A percentile compares a stretch with the other conserved stretches of the same genome.
Evolutionary conservation across 345 rosid genomes (phyloP).

Genomic region (Corchorus capsularis): DNA sequence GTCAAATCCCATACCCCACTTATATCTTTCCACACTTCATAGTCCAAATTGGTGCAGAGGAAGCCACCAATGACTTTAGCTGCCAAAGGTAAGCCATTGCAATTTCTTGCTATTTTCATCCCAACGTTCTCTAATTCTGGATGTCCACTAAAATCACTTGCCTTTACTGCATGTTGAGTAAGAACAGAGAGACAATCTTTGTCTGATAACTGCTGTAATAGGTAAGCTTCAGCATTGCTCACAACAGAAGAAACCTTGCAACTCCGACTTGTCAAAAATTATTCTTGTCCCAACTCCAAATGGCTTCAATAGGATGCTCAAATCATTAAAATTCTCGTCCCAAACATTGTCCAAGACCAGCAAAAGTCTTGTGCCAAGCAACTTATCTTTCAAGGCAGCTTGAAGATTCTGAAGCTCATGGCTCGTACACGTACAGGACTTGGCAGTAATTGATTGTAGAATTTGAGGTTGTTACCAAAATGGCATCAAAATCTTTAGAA

Average conservation of each 20-base stretch:
- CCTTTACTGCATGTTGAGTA: constrained; percentile 12
- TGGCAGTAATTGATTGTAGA: neutral
- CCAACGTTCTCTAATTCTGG: constrained; percentile 1
- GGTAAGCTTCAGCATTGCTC: neutral
- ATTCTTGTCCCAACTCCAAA: constrained; percentile 32
- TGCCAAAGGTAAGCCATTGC: constrained; percentile 27
- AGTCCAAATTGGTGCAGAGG: neutral
- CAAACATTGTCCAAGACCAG: constrained; percentile 20
- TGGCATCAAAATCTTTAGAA: constrained; percentile 25
- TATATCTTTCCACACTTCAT: constrained; percentile 18
- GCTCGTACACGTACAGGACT: neutral
- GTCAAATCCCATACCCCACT: constrained; percentile 16
- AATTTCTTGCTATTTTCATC: constrained; percentile 9
- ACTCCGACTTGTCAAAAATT: constrained; percentile 19
- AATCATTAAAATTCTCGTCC: neutral
- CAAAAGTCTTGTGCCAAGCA: neutral
- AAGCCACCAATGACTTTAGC: constrained; percentile 16
- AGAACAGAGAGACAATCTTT: constrained; percentile 21
- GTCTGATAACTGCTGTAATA: constrained; percentile 6
- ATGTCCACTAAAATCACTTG: neutral
- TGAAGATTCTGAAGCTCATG: neutral
- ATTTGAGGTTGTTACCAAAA: neutral
- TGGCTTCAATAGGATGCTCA: neutral
- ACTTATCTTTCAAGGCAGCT: constrained; percentile 11
- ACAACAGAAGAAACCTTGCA: neutral